These are phyloP conservation scores for Cymbidium sinense DNA, from an alignment of 106 monocot genomes.

Conservation along the genomic window DNA sequence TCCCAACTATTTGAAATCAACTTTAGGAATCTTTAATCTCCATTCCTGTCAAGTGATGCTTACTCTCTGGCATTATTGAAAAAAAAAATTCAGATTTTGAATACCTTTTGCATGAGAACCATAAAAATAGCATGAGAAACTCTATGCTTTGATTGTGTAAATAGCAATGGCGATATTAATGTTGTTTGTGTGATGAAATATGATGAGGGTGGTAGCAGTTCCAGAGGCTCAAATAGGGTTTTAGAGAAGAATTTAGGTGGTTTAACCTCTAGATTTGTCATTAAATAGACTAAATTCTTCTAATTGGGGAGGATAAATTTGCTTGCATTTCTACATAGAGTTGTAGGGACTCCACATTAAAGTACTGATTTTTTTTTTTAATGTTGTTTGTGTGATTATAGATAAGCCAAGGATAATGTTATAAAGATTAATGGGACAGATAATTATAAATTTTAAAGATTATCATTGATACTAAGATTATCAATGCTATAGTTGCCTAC, in stretches of 20 bases:
- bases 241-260: background rate
- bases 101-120: background rate
- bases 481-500: too few relatives aligned
- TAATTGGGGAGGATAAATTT: background rate
- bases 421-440: too few relatives aligned
- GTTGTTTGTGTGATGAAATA: background rate
- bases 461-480: too few relatives aligned
- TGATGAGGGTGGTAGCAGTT: background rate
- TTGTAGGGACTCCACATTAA: background rate
- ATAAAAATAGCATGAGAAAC: background rate
- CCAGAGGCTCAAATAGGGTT: background rate
- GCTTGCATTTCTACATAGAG: background rate
- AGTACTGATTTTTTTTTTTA: background rate
- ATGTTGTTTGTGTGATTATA: too few relatives aligned
- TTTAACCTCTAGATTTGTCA: background rate
- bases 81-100: background rate
- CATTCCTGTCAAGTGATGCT: background rate
- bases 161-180: background rate
- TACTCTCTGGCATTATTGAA: background rate
- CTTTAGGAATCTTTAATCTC: background rate
- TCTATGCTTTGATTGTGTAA: background rate
- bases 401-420: too few relatives aligned
- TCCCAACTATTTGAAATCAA: background rate
- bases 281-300: background rate
- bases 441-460: too few relatives aligned